A percentile compares a stretch with the other conserved stretches of the same genome.
Evolutionary conservation across 257 asterid species (phyloP).

Genomic region (Fraxinus anomala): DNA sequence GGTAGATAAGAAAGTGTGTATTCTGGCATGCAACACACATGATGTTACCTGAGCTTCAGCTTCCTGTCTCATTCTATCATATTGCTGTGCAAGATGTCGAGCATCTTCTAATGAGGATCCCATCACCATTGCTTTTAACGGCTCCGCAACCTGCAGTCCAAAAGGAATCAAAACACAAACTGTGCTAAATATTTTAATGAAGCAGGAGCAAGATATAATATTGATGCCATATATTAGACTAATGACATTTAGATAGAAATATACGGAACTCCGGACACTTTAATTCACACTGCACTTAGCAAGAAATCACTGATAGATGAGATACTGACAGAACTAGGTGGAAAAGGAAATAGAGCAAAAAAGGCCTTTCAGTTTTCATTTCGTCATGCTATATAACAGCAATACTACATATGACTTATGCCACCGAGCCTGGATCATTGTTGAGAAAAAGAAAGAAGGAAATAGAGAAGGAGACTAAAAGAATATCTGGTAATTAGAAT

Average conservation of each 20-base stretch:
- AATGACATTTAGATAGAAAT: background rate
- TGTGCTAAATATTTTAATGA: background rate
- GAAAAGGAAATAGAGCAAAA: background rate
- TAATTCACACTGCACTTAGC: slow-evolving; percentile 1
- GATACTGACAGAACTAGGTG: background rate
- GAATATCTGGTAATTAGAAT: background rate
- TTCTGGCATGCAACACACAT: background rate
- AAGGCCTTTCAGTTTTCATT: background rate
- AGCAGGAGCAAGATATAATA: background rate
- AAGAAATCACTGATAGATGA: background rate
- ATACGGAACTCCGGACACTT: background rate
- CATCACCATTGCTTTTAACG: slow-evolving; percentile 53
- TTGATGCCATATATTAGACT: background rate
- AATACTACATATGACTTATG: background rate
- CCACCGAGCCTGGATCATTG: background rate
- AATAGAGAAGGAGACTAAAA: background rate
- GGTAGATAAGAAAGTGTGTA: slow-evolving; percentile 7
- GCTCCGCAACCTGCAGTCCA: slow-evolving; percentile 50
- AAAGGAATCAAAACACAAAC: background rate
- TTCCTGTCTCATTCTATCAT: slow-evolving; percentile 54
- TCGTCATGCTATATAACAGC: background rate
- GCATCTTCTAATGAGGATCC: slow-evolving; percentile 62
- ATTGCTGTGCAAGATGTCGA: slow-evolving; percentile 53
- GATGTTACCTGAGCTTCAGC: slow-evolving; percentile 59
- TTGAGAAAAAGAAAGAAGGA: background rate